Evolutionary conservation across 2,329 filamentous ascomycete species (phyloP).

Genomic region (Diaporthe sp.): DNA sequence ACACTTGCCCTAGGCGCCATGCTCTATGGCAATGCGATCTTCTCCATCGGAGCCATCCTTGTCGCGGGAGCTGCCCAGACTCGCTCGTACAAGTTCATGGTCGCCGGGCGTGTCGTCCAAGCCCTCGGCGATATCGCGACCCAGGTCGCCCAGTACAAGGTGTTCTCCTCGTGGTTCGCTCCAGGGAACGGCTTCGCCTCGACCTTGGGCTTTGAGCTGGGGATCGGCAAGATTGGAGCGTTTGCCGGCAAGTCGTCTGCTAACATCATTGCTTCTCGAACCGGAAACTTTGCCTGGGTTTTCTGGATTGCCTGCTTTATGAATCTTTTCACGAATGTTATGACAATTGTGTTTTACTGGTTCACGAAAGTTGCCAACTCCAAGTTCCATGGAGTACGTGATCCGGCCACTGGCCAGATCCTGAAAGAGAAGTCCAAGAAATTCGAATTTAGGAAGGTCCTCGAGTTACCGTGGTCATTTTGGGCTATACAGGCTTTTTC

Average conservation of each 20-base stretch:
- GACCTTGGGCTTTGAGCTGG: constrained; percentile 71
- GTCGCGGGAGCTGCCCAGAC: constrained; percentile 69
- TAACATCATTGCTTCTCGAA: constrained; percentile 69
- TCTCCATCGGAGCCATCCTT: constrained; percentile 69
- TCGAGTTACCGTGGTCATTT: constrained; percentile 71
- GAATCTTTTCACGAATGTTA: constrained; percentile 73
- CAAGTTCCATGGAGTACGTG: constrained; percentile 60
- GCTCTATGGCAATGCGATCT: constrained; percentile 71
- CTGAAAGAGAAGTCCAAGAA: constrained; percentile 71
- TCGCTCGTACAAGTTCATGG: constrained; percentile 72
- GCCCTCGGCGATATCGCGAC: constrained; percentile 74
- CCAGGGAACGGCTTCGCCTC: constrained; percentile 73
- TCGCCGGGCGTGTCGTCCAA: constrained; percentile 67
- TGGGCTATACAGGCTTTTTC: constrained; percentile 69
- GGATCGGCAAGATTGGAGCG: constrained; percentile 71
- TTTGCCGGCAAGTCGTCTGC: constrained; percentile 73
- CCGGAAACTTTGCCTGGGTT: constrained; percentile 72
- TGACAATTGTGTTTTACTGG: constrained; percentile 66
- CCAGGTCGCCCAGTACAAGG: constrained; percentile 74
- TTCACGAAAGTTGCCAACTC: constrained; percentile 66
- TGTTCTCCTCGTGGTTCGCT: constrained; percentile 75
- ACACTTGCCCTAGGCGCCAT: constrained; percentile 58
- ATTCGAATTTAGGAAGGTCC: constrained; percentile 67
- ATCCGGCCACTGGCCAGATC: constrained; percentile 70
- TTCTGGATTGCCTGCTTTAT: constrained; percentile 74